Base-by-base conservation (phyloP, 306 rosid species). In the Cicer bijugum region DNA sequence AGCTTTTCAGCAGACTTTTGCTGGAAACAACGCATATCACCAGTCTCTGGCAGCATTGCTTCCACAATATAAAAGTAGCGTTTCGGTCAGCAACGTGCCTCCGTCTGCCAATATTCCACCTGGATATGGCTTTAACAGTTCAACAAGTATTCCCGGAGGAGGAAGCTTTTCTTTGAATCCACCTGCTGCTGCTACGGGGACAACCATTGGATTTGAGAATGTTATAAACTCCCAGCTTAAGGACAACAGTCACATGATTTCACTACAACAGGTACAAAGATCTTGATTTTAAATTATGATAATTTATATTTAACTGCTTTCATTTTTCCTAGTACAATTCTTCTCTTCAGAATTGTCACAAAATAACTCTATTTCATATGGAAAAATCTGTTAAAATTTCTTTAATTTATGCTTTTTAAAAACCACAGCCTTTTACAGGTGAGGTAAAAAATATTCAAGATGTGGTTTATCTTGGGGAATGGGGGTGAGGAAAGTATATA, bases 121-220 rank as follows among this genome's bases (percentile, higher is more conserved):
- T 64, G 98, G 96, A 51, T 92, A 92, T 78, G 98, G 97, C 56
- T 90, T 87, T 64, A 90, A 90, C 51, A 93, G 86, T 75, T 93
- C 98, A 63, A 84, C 89, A 64, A 89, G 78, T 85, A 84, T 90
- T 84, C 91, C 93, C n/a, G 98, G 98, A 10, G 98, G 98, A 77
- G 35, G 35, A 28, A 93, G 87, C 52, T 93, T 87, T 71, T 87
- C 93, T 50, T 57, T 86, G 76, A 90, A 93, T 75, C 87, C 83
- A 15, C 88, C 98, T n/a, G 44, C 91, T 5, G 97, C 88, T 8
- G 93, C 91, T 46, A 72, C 90, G 0, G 89, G 90, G 56, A 71
- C 98, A 56, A 86, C 96, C 59, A 80, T 89, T 6, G 89, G 96
- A 82, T 90, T 88, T 57, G 98, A 93, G 4, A 97, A 93, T 74